Conservation (phyloP, 805 yeast species). For the Wickerhamiella spandovensis region DNA sequence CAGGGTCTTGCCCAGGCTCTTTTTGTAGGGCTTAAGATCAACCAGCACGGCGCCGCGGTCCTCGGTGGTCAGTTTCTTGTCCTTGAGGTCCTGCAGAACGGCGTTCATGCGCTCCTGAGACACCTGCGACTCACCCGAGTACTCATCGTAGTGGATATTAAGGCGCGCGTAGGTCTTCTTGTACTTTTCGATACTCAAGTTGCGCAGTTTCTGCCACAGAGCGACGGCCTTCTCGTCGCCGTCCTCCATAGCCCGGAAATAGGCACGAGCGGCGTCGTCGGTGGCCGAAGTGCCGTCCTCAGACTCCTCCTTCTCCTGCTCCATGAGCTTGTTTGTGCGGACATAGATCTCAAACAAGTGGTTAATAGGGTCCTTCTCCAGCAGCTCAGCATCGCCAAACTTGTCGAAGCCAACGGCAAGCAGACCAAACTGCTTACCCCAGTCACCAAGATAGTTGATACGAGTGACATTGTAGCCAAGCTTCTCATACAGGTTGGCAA, state of each 20-base stretch:
- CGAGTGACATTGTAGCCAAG: slow-evolving; percentile 88
- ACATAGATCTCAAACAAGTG: slow-evolving; percentile 94
- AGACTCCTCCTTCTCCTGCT: slow-evolving; percentile 43
- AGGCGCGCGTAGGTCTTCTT: slow-evolving; percentile 80
- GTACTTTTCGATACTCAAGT: slow-evolving; percentile 76
- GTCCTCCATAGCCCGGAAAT: slow-evolving; percentile 83
- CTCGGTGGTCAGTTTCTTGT: slow-evolving; percentile 59
- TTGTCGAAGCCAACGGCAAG: slow-evolving; percentile 83
- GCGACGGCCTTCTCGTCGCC: slow-evolving; percentile 71
- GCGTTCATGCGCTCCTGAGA: slow-evolving; percentile 54
- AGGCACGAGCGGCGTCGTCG: slow-evolving; percentile 74
- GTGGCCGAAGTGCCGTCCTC: slow-evolving; percentile 43
- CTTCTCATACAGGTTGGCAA: slow-evolving; percentile 77
- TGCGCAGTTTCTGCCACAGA: slow-evolving; percentile 81
- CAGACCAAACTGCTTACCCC: slow-evolving; percentile 98
- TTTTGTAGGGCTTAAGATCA: slow-evolving; percentile 71
- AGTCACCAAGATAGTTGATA: slow-evolving; percentile 93
- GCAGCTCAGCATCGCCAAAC: slow-evolving; percentile 67
- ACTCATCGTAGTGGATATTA: slow-evolving; percentile 74
- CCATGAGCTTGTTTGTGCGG: slow-evolving; percentile 63
- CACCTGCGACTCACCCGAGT: slow-evolving; percentile 95
- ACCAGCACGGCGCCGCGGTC: slow-evolving; percentile 86
- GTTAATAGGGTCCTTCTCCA: slow-evolving; percentile 72
- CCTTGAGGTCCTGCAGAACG: slow-evolving; percentile 49
- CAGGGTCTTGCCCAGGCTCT: slow-evolving; percentile 84